Evolutionary conservation across 371 early-diverging fungal genomes (phyloP).

Genomic region (Mucor saturninus): DNA sequence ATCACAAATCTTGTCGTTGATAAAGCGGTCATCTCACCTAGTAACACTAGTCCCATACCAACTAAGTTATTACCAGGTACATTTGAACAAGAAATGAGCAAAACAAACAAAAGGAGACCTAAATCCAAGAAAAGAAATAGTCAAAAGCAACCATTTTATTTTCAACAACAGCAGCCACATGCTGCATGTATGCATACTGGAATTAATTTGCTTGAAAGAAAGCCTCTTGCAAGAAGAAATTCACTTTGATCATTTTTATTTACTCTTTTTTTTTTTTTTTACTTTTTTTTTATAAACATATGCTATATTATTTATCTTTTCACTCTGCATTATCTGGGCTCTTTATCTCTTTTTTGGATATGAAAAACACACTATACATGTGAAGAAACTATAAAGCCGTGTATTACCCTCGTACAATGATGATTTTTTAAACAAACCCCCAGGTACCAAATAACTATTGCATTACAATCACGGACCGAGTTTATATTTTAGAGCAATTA

Average conservation of each 20-base stretch:
- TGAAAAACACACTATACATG: conserved; percentile 4
- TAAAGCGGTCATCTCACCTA: conserved; percentile 4
- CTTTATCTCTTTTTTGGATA: neutral
- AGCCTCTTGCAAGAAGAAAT: conserved; percentile 9
- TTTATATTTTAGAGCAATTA: neutral
- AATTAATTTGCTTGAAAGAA: neutral
- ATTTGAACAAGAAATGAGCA: neutral
- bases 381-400: neutral
- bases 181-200: neutral
- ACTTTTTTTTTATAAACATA: neutral
- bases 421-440: conserved; percentile 4
- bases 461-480: conserved; percentile 5
- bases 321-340: neutral
- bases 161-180: conserved; percentile 3
- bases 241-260: conserved; percentile 1
- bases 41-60: neutral
- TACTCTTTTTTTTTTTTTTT: neutral
- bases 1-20: conserved; percentile 27
- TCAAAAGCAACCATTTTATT: conserved; percentile 8
- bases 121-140: neutral
- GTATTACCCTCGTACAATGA: conserved; percentile 7
- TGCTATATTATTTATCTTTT: neutral
- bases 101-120: neutral
- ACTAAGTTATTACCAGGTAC: neutral
- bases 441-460: neutral